Evolutionary conservation across 192 early-diverging fungal genomes (phyloP).

Genomic region (Podila epigama): DNA sequence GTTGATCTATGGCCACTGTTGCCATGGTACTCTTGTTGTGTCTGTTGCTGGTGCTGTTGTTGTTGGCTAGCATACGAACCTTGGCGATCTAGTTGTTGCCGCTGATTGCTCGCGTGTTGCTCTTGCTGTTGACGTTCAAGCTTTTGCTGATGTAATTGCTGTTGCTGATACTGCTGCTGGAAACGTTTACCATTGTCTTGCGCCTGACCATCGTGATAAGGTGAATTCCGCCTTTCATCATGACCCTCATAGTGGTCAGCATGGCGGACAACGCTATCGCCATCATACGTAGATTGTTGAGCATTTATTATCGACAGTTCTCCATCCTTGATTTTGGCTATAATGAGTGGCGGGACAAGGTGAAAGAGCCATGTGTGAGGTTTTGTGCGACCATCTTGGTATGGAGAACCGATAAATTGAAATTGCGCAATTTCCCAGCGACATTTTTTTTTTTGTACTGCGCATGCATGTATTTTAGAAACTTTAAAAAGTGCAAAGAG

Average conservation of each 20-base stretch:
- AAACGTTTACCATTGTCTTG: conserved; percentile 1
- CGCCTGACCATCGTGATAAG: neutral
- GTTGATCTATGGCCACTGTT: conserved; percentile 1
- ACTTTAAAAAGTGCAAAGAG: too few species aligned
- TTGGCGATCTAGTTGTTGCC: conserved; percentile 7
- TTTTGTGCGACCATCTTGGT: too few species aligned
- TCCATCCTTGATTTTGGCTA: conserved; percentile 60
- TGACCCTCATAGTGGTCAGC: neutral
- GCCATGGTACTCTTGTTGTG: neutral
- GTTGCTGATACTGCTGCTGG: conserved; percentile 22
- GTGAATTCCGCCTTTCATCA: neutral
- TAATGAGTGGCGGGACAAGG: too few species aligned
- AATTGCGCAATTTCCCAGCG: too few species aligned
- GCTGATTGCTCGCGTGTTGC: neutral
- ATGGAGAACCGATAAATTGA: too few species aligned
- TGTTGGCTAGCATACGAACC: conserved; percentile 1
- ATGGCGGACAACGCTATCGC: conserved; percentile 1
- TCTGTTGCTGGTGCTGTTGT: neutral
- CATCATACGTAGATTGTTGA: conserved; percentile 8
- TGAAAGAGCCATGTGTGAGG: too few species aligned
- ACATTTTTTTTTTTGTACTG: too few species aligned
- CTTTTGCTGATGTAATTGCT: conserved; percentile 30
- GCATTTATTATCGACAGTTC: conserved; percentile 10
- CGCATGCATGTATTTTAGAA: too few species aligned
- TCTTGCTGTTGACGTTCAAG: neutral